Percentiles rank a stretch among this genome's conserved stretches.
These are phyloP conservation scores for Talaromyces marneffei DNA, from an alignment of 2,329 filamentous ascomycete species.

Conservation along the genomic window DNA sequence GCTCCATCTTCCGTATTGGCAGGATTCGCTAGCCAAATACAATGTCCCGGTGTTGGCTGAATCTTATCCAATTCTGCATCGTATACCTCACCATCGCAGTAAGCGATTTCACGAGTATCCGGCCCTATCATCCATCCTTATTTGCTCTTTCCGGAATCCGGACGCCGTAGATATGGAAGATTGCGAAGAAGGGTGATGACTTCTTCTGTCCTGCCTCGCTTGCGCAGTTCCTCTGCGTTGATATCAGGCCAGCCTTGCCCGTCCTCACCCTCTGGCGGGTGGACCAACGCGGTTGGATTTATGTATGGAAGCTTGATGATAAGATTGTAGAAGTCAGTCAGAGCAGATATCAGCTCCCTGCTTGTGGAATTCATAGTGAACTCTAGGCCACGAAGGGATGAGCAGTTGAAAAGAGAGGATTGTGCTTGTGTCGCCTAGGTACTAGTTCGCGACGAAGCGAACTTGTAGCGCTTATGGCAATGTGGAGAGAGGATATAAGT, in stretches of 20 bases:
- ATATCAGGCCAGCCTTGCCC: constrained; percentile 7
- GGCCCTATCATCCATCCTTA: constrained; percentile 10
- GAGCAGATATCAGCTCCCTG: neutral
- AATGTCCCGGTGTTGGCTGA: constrained; percentile 12
- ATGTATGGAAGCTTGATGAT: constrained; percentile 8
- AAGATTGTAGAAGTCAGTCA: neutral
- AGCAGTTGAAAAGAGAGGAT: neutral
- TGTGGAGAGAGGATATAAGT: neutral
- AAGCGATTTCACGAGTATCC: constrained; percentile 2
- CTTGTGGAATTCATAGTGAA: neutral
- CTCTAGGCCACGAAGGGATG: neutral
- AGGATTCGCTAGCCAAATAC: constrained; percentile 9
- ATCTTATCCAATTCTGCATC: constrained; percentile 5
- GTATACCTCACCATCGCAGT: constrained; percentile 10
- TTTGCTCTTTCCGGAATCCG: neutral
- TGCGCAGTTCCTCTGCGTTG: constrained; percentile 8
- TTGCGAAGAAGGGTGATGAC: constrained; percentile 5
- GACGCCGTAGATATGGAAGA: constrained; percentile 6
- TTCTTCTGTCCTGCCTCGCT: constrained; percentile 7
- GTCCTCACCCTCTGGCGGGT: neutral
- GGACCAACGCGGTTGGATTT: neutral
- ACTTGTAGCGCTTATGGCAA: neutral
- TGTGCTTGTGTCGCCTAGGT: neutral
- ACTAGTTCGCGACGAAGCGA: neutral
- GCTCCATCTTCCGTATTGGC: neutral